Percentiles rank a stretch among this genome's conserved stretches.
Evolutionary conservation across 2,329 filamentous ascomycete species (phyloP).

Genomic region (Colletotrichum noveboracense): DNA sequence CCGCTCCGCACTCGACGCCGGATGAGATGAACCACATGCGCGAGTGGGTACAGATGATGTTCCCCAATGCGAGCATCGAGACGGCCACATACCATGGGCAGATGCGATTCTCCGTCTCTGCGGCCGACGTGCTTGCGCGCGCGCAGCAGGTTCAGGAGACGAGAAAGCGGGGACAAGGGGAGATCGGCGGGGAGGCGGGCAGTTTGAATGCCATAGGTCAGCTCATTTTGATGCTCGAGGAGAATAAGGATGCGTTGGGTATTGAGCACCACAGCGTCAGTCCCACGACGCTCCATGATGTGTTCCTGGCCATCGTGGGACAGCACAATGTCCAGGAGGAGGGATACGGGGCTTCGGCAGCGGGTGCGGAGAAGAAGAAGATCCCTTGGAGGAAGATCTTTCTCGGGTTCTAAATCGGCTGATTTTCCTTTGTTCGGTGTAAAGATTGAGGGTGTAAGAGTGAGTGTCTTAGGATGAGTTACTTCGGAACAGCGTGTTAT

Average conservation of each 20-base stretch:
- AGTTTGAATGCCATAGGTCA: slow-evolving; percentile 62
- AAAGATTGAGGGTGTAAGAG: not conserved
- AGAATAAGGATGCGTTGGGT: slow-evolving; percentile 69
- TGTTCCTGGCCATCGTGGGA: slow-evolving; percentile 85
- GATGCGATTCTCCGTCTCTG: slow-evolving; percentile 30
- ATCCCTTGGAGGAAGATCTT: slow-evolving; percentile 6
- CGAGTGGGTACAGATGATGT: slow-evolving; percentile 65
- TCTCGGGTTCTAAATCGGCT: not conserved
- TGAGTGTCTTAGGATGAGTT: not conserved
- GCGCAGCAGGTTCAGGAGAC: not conserved
- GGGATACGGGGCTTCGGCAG: slow-evolving; percentile 41
- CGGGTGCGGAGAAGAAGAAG: not conserved
- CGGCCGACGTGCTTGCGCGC: slow-evolving; percentile 6
- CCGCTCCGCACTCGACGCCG: slow-evolving; percentile 74
- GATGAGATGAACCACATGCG: slow-evolving; percentile 72
- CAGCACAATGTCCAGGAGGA: slow-evolving; percentile 82
- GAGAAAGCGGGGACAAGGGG: not conserved
- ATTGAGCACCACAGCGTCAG: slow-evolving; percentile 87
- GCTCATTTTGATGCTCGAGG: slow-evolving; percentile 76
- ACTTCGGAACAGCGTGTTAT: not conserved
- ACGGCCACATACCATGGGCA: slow-evolving; percentile 48
- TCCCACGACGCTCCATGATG: slow-evolving; percentile 89
- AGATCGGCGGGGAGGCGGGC: fast-evolving
- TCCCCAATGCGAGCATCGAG: slow-evolving; percentile 72
- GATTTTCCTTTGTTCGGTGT: not conserved